Evolutionary conservation across 1,139 yeast species (phyloP), one percentile per base, ranked within the genome.

Genomic region (Kurtzmaniella quercitrusa): DNA sequence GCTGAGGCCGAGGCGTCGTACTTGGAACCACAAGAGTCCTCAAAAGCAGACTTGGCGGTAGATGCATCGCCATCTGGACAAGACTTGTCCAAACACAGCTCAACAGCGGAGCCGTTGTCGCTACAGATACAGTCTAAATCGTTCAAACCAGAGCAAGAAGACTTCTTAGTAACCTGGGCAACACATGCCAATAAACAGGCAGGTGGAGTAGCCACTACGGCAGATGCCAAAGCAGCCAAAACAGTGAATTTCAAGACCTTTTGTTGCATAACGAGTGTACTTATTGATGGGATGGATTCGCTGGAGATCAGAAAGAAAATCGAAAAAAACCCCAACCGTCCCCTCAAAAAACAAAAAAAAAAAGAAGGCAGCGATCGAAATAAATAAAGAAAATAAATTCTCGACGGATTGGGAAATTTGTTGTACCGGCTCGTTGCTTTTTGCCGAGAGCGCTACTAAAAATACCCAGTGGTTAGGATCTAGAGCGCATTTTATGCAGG

Each of bases 151-250:
- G 67, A 53, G 63, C 91, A 83, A 39, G 68, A 56, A 41, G 80
- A 65, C n/a, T 61, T 53, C 60, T 75, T 77, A 53, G 78, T 72
- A 42, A 84, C 89, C 56, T 80, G 75, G 44, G 86, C 75, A 46
- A 86, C 93, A 77, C 96, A 88, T 39, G 95, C 95, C 61, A 88
- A 74, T 53, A 88, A 71, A 72, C 96, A 88, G 36, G 96, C 95
- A 50, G 94, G 94, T 42, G 96, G 93, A 45, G 93, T 72, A 46
- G 94, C 94, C 40, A 76, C 63, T 38, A 71, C 78, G 40, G 69
- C 56, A 44, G 78, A 65, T 43, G 80, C 77, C 45, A 80, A 60
- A 42, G 80, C 72, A 47, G 77, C 64, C 50, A 77, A 65, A 41
- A 79, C 64, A 42, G 82, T 63, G 51, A 75, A 46, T 50, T 62